A percentile compares a stretch with the other conserved stretches of the same genome.
Conservation (phyloP, 1,139 yeast species). For the Sugiyamaella japonica region DNA sequence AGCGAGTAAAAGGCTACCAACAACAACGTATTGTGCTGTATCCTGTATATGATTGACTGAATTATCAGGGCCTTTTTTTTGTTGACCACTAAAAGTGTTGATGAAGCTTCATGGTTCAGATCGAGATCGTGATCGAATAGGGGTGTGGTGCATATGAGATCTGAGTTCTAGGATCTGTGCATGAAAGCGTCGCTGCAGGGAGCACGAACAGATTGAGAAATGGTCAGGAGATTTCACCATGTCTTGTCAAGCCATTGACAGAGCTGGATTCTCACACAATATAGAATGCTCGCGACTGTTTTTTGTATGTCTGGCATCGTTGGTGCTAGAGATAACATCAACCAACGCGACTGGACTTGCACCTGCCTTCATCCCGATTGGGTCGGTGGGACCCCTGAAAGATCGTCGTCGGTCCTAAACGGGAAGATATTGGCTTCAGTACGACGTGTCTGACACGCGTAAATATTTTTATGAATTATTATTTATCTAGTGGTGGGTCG, state of each 20-base stretch:
- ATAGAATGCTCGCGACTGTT: too few species aligned
- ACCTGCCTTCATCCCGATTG: too few species aligned
- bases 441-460: constrained; percentile 5
- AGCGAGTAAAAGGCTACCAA: not conserved
- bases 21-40: not conserved
- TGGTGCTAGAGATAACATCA: too few species aligned
- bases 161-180: not conserved
- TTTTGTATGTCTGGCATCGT: too few species aligned
- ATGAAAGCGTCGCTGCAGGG: not conserved
- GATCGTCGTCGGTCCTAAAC: not conserved
- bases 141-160: constrained; percentile 6
- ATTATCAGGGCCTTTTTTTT: not conserved
- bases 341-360: too few species aligned
- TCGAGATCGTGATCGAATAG: not conserved
- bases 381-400: not conserved
- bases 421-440: not conserved
- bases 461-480: too few species aligned
- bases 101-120: not conserved
- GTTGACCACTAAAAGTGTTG: not conserved
- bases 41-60: too few species aligned
- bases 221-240: not conserved
- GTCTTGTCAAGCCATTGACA: not conserved
- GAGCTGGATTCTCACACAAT: too few species aligned
- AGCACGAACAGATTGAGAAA: not conserved
- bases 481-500: not conserved